Evolutionary conservation across 371 early-diverging fungal genomes (phyloP).

Genomic region (Rhizopus arrhizus): DNA sequence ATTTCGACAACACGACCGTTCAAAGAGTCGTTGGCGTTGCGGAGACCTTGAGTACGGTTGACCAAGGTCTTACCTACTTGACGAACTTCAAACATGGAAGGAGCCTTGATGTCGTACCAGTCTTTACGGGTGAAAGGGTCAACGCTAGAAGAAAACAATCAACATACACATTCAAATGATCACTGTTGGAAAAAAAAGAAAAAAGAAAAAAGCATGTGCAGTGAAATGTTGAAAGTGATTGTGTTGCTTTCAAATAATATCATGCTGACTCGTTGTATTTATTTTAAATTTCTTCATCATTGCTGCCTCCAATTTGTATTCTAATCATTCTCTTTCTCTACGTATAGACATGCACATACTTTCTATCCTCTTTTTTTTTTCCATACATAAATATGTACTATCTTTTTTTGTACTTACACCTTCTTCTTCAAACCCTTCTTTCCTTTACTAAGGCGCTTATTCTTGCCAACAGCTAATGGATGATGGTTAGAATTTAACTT

Average conservation of each 20-base stretch:
- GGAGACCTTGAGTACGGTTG: slow-evolving; percentile 99
- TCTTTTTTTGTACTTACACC: slow-evolving; percentile 69
- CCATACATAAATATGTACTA: not conserved
- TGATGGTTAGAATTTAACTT: not conserved
- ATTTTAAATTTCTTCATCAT: too few relatives aligned
- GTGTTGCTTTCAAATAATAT: too few relatives aligned
- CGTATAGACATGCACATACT: too few relatives aligned
- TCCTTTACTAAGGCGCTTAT: slow-evolving; percentile 94
- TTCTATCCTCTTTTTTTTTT: slow-evolving; percentile 5
- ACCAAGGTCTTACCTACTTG: slow-evolving; percentile 98
- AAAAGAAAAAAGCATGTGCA: slow-evolving; percentile 58
- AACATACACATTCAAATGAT: too few relatives aligned
- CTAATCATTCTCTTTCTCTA: too few relatives aligned
- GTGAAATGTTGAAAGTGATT: slow-evolving; percentile 49
- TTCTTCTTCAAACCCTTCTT: slow-evolving; percentile 98
- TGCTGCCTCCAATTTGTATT: too few relatives aligned
- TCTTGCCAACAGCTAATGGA: slow-evolving; percentile 87
- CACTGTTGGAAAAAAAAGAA: too few relatives aligned
- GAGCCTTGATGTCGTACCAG: slow-evolving; percentile 99
- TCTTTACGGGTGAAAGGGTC: slow-evolving; percentile 99
- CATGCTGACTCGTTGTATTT: too few relatives aligned
- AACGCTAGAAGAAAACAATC: slow-evolving; percentile 51
- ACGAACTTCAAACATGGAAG: slow-evolving; percentile 92
- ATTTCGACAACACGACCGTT: slow-evolving; percentile 98
- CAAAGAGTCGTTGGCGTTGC: slow-evolving; percentile 95